Evolutionary conservation across 768 basidiomycete species (phyloP).

Genomic region (Mycena vitilis): DNA sequence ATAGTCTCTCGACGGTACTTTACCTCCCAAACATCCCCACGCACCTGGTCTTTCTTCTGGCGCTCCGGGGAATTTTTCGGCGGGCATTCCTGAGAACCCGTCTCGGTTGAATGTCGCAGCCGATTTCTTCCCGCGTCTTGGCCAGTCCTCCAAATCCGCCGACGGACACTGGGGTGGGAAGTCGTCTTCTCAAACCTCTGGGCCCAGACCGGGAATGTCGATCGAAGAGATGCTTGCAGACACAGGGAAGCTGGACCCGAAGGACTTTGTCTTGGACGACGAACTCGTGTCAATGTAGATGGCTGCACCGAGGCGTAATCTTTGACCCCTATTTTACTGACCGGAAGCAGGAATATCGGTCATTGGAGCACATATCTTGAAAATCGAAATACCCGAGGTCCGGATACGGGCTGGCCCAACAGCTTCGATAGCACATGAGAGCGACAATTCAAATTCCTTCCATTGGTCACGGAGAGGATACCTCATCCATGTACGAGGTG

Average conservation of each 20-base stretch:
- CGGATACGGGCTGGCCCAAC: neutral
- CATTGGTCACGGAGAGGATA: too few relatives aligned
- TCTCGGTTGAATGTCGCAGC: neutral
- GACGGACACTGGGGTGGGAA: neutral
- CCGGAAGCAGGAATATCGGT: neutral
- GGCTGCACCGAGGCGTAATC: neutral
- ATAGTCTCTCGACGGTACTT: slow-evolving; percentile 43
- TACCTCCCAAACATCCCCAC: neutral
- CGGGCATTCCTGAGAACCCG: neutral
- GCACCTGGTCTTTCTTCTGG: slow-evolving; percentile 5
- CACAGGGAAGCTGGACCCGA: neutral
- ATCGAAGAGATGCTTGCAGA: slow-evolving; percentile 24
- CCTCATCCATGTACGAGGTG: too few relatives aligned
- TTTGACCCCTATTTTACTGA: too few relatives aligned
- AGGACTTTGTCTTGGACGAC: slow-evolving; percentile 14
- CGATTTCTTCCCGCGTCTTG: neutral
- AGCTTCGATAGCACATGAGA: neutral
- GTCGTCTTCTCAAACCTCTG: neutral
- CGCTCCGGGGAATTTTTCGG: neutral
- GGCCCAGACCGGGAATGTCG: neutral
- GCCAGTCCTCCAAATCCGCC: neutral
- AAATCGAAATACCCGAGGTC: neutral
- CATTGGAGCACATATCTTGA: slow-evolving; percentile 16
- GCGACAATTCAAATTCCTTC: too few relatives aligned
- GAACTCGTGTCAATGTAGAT: slow-evolving; percentile 33